These are phyloP conservation scores for Caulochytrium protostelioides DNA, from an alignment of 371 early-diverging fungal genomes.

Conservation along the genomic window DNA sequence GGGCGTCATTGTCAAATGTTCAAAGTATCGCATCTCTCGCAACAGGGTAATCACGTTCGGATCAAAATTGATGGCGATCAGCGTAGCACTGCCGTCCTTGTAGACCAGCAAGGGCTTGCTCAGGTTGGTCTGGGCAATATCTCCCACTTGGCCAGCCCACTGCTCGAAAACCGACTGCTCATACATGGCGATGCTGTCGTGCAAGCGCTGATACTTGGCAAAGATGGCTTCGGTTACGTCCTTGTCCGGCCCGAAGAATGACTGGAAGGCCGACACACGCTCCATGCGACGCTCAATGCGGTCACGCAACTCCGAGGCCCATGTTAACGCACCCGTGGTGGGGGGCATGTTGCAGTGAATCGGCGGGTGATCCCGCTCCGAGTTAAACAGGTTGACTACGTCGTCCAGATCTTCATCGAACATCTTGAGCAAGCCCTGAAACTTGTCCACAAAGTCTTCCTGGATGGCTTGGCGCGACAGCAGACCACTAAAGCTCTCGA, in stretches of 20 bases:
- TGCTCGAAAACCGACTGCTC: slow-evolving; percentile 18
- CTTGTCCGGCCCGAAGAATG: too few species aligned
- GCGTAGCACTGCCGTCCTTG: slow-evolving; percentile 2
- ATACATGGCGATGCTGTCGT: slow-evolving; percentile 9
- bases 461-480: slow-evolving; percentile 24
- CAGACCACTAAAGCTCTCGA: slow-evolving; percentile 34
- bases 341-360: slow-evolving; percentile 42
- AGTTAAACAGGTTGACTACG: slow-evolving; percentile 19
- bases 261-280: too few species aligned
- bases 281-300: slow-evolving; percentile 27
- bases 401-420: slow-evolving; percentile 28
- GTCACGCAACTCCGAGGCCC: slow-evolving; percentile 33
- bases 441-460: slow-evolving; percentile 29
- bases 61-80: slow-evolving; percentile 33
- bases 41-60: slow-evolving; percentile 37
- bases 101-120: slow-evolving; percentile 26
- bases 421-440: slow-evolving; percentile 22
- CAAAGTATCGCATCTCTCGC: slow-evolving; percentile 35
- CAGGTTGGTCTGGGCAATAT: slow-evolving; percentile 31
- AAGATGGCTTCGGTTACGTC: too few species aligned
- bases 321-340: slow-evolving; percentile 30
- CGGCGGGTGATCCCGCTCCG: slow-evolving; percentile 22
- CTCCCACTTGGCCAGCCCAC: slow-evolving; percentile 28
- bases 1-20: slow-evolving; percentile 15
- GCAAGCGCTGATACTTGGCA: not conserved